These are phyloP conservation scores for Globisporangium acanthophoron DNA, from an alignment of 352 stramenopile species.

Conservation along the genomic window DNA sequence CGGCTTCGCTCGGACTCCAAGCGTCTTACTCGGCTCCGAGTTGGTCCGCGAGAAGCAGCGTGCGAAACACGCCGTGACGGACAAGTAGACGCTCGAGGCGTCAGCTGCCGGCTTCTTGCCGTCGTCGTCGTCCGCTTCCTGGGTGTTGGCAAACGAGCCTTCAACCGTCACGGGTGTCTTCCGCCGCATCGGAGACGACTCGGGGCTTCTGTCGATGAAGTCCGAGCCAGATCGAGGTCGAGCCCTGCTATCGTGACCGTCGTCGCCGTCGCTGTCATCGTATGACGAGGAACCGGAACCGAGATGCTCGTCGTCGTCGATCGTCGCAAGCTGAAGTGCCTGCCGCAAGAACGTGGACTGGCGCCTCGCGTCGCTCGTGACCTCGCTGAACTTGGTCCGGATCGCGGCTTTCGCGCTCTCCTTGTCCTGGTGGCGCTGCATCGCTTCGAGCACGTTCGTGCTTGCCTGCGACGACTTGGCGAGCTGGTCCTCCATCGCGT, in stretches of 20 bases:
- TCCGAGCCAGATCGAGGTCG: conserved; percentile 22
- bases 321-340: conserved; percentile 29
- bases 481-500: conserved; percentile 59
- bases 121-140: conserved; percentile 19
- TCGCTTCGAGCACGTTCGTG: conserved; percentile 27
- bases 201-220: conserved; percentile 53
- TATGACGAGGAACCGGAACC: not conserved
- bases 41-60: conserved; percentile 15
- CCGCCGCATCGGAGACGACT: conserved; percentile 67
- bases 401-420: conserved; percentile 32
- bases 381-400: conserved; percentile 41
- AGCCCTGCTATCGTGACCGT: conserved; percentile 6
- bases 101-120: conserved; percentile 5
- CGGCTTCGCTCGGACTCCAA: not conserved
- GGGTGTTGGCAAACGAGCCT: conserved; percentile 26
- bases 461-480: conserved; percentile 21
- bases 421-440: conserved; percentile 34
- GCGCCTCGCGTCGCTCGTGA: conserved; percentile 45
- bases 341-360: conserved; percentile 42
- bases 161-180: conserved; percentile 13
- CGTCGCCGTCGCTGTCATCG: not conserved
- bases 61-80: conserved; percentile 28
- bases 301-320: conserved; percentile 16
- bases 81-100: conserved; percentile 2
- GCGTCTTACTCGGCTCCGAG: not conserved